These are phyloP conservation scores for Pyrus pyrifolia DNA, from an alignment of 306 rosid species.

Conservation along the genomic window DNA sequence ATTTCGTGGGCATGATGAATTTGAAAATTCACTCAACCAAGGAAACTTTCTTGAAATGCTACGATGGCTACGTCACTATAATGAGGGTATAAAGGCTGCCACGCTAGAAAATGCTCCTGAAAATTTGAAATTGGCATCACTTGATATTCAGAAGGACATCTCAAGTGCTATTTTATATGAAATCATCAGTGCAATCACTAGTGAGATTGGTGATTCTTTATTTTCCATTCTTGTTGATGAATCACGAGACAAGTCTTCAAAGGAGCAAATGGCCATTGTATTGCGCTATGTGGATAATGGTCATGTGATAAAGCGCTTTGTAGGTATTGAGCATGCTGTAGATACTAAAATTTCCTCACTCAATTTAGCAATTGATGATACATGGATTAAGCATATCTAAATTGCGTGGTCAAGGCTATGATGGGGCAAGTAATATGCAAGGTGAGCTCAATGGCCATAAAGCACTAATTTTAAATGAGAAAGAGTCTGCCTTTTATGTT, in stretches of 20 bases:
- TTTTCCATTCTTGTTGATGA: background rate
- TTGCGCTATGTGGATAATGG: background rate
- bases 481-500: too few relatives aligned
- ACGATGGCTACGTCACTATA: background rate
- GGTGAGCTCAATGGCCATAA: too few relatives aligned
- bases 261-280: background rate
- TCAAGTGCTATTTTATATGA: background rate
- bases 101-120: background rate
- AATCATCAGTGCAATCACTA: background rate
- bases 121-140: background rate
- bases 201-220: background rate
- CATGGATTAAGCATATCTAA: slow-evolving; percentile 3
- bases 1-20: too few relatives aligned
- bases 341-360: background rate
- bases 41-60: too few relatives aligned
- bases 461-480: too few relatives aligned
- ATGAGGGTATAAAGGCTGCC: background rate
- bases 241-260: background rate
- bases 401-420: too few relatives aligned
- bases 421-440: too few relatives aligned
- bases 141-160: background rate
- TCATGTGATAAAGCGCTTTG: background rate
- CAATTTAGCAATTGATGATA: background rate
- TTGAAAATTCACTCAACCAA: too few relatives aligned
- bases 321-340: background rate